phyloP scores from a whole-genome alignment of 345 rosid species.

The Nephelium lappaceum region DNA sequence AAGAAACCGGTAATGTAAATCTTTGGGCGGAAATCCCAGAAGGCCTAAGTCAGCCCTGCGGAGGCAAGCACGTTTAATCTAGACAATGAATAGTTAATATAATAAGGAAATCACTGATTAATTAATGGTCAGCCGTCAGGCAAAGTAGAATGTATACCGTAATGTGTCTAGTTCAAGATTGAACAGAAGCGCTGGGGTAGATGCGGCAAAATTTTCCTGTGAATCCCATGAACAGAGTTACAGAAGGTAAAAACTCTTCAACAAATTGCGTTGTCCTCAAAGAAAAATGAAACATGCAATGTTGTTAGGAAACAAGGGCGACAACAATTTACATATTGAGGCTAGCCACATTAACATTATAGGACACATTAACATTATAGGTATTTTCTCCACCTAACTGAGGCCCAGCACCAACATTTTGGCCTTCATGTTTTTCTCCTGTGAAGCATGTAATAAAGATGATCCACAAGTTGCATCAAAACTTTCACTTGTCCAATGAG shows the following conservation, averaged over 20 bases:
- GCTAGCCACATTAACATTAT: neutral
- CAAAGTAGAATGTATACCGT: slow-evolving; percentile 52
- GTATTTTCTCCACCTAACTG: neutral
- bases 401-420: neutral
- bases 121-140: slow-evolving; percentile 12
- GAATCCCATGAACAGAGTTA: slow-evolving; percentile 28
- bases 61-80: slow-evolving; percentile 29
- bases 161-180: slow-evolving; percentile 96
- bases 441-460: neutral
- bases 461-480: neutral
- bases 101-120: slow-evolving; percentile 13
- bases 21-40: slow-evolving; percentile 90
- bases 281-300: neutral
- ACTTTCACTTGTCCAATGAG: neutral
- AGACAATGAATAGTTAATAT: slow-evolving; percentile 16
- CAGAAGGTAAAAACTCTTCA: neutral
- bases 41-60: slow-evolving; percentile 94
- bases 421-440: neutral
- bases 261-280: neutral
- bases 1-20: slow-evolving; percentile 90
- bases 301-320: neutral
- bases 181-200: slow-evolving; percentile 82
- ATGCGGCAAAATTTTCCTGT: slow-evolving; percentile 80
- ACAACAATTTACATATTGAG: neutral
- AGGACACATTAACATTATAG: neutral